phyloP scores from a whole-genome alignment of 805 yeast species.

The Metschnikowia orientalis region DNA sequence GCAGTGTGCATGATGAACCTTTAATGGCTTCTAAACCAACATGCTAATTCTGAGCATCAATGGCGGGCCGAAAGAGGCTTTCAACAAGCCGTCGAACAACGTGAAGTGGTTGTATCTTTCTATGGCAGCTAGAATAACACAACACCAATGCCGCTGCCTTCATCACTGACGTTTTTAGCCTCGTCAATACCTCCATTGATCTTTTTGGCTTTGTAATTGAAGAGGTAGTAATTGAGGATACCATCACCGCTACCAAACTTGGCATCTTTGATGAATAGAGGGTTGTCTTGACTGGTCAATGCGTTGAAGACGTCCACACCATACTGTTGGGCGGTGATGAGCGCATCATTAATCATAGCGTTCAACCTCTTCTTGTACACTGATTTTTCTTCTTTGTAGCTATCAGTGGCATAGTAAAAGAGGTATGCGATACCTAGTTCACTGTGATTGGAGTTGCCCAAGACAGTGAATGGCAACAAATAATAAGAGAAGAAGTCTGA shows the following conservation, averaged over 20 bases:
- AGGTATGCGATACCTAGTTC: slow-evolving; percentile 82
- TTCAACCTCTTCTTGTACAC: slow-evolving; percentile 56
- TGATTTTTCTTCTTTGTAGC: slow-evolving; percentile 25
- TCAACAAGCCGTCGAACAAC: too few species aligned
- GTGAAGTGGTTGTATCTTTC: too few species aligned
- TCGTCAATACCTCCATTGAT: slow-evolving; percentile 75
- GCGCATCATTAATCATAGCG: slow-evolving; percentile 64
- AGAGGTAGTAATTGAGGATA: slow-evolving; percentile 79
- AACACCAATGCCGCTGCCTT: slow-evolving; percentile 82
- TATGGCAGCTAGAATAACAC: slow-evolving; percentile 83
- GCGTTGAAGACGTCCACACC: slow-evolving; percentile 93
- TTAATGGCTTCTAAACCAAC: too few species aligned
- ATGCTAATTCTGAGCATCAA: too few species aligned
- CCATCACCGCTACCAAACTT: slow-evolving; percentile 96
- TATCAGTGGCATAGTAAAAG: slow-evolving; percentile 81
- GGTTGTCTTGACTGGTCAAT: slow-evolving; percentile 83
- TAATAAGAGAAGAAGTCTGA: slow-evolving; percentile 91
- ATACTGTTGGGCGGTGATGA: slow-evolving; percentile 62
- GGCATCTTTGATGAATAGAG: slow-evolving; percentile 72
- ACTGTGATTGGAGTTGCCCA: slow-evolving; percentile 57
- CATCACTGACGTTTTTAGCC: slow-evolving; percentile 47
- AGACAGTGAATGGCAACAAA: slow-evolving; percentile 79
- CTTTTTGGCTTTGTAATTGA: slow-evolving; percentile 82
- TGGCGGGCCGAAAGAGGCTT: too few species aligned
- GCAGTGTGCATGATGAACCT: too few species aligned